A percentile compares a stretch with the other conserved stretches of the same genome.
Evolutionary conservation across 441 rosid species (phyloP).

Genomic region (Kokia cookei): DNA sequence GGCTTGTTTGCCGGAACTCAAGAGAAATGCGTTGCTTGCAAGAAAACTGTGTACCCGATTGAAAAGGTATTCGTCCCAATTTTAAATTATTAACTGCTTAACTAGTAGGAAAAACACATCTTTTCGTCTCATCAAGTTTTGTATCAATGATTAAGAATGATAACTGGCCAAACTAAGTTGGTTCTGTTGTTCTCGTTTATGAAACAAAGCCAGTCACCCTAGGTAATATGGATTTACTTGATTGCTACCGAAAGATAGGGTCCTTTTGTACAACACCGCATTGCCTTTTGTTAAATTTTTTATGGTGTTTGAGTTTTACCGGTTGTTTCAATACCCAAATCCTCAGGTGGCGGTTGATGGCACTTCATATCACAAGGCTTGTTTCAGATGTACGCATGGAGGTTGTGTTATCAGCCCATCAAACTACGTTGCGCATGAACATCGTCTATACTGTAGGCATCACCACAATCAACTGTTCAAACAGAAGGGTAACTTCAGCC

Average conservation of each 20-base stretch:
- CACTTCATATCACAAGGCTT: constrained; percentile 53
- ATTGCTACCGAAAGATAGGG: not conserved
- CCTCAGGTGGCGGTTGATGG: constrained; percentile 72
- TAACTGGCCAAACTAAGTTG: too few species aligned
- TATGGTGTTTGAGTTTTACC: not conserved
- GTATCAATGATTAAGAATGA: too few species aligned
- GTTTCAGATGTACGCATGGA: constrained; percentile 73
- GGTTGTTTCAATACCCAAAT: not conserved
- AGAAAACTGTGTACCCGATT: constrained; percentile 66
- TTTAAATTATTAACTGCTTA: not conserved
- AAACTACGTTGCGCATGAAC: constrained; percentile 61
- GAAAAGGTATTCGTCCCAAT: constrained; percentile 42
- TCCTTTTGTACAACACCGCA: not conserved
- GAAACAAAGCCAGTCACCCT: not conserved
- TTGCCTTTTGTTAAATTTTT: not conserved
- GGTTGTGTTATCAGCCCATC: constrained; percentile 68
- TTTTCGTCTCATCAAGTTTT: not conserved
- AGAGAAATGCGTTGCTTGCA: constrained; percentile 72
- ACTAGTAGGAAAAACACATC: not conserved
- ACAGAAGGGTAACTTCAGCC: constrained; percentile 78
- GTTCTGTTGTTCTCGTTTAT: too few species aligned
- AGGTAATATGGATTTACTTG: not conserved
- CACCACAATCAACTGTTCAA: constrained; percentile 73
- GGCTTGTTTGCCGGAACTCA: constrained; percentile 73
- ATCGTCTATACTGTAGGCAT: constrained; percentile 63